Evolutionary conservation across 192 early-diverging fungal species (phyloP).

Genomic region (Coemansia asiatica): DNA sequence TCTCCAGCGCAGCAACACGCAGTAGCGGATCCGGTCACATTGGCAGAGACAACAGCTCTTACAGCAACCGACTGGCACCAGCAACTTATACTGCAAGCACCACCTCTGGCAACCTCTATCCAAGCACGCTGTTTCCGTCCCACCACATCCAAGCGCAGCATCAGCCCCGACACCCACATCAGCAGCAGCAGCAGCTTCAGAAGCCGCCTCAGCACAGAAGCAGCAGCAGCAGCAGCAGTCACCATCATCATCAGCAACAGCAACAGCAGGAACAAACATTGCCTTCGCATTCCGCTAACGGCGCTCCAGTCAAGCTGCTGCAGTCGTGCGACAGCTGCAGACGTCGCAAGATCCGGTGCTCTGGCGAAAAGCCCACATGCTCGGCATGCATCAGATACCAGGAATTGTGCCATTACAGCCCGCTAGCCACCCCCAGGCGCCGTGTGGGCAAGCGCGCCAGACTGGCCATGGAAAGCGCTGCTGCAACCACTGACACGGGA

Average conservation of each 20-base stretch:
- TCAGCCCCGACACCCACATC: slow-evolving; percentile 1
- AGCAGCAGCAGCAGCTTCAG: slow-evolving; percentile 7
- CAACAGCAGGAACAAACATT: slow-evolving; percentile 7
- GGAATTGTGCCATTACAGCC: slow-evolving; percentile 56
- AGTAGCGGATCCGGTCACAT: neutral
- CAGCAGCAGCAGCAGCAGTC: slow-evolving; percentile 6
- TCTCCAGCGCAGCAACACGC: neutral
- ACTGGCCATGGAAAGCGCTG: slow-evolving; percentile 3
- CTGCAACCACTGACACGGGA: neutral
- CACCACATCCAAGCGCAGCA: slow-evolving; percentile 20
- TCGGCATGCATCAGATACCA: slow-evolving; percentile 50
- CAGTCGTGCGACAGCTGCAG: slow-evolving; percentile 57
- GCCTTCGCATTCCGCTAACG: neutral
- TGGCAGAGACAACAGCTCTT: neutral
- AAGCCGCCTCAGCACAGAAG: slow-evolving; percentile 1
- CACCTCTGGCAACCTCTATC: slow-evolving; percentile 6
- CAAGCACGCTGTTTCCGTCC: slow-evolving; percentile 29
- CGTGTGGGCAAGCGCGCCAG: slow-evolving; percentile 33
- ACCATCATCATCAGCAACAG: slow-evolving; percentile 12
- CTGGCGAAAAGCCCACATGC: slow-evolving; percentile 54
- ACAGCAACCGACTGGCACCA: neutral
- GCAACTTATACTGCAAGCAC: neutral
- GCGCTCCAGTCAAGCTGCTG: slow-evolving; percentile 36
- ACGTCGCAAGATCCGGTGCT: slow-evolving; percentile 52
- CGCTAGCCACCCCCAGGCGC: slow-evolving; percentile 45